Conservation (phyloP, 495 filamentous ascomycete species). For the Platismatia glauca region DNA sequence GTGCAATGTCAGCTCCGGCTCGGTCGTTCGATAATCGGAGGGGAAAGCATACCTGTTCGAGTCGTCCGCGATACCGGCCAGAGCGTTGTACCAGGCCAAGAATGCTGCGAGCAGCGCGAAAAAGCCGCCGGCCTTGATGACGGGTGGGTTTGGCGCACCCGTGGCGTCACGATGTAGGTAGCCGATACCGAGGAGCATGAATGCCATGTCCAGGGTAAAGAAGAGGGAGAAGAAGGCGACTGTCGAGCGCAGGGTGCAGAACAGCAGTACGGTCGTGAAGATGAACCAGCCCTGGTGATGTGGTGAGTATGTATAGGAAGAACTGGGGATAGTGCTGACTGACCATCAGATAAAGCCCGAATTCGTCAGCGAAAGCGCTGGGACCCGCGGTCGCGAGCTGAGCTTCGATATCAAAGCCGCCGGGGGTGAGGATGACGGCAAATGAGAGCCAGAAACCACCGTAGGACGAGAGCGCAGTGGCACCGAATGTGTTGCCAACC, state of each 20-base stretch:
- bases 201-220: conserved; percentile 86
- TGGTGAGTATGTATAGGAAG: neutral
- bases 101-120: conserved; percentile 88
- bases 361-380: conserved; percentile 50
- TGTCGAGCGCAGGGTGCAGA: conserved; percentile 88
- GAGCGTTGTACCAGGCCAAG: conserved; percentile 91
- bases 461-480: conserved; percentile 91
- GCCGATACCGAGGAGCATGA: conserved; percentile 74
- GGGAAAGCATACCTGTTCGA: conserved; percentile 53
- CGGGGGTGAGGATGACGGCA: conserved; percentile 79
- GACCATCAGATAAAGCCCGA: conserved; percentile 80
- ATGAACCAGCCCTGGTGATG: conserved; percentile 78
- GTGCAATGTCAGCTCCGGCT: conserved; percentile 14
- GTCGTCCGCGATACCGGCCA: conserved; percentile 85
- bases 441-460: conserved; percentile 96
- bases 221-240: conserved; percentile 95
- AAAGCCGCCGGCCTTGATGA: conserved; percentile 73
- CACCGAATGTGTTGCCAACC: conserved; percentile 95
- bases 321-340: conserved; percentile 18
- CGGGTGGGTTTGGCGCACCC: conserved; percentile 37
- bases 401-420: conserved; percentile 54
- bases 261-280: conserved; percentile 80
- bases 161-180: conserved; percentile 47
- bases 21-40: neutral
- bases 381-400: conserved; percentile 27